These are phyloP conservation scores for Colletotrichum scovillei DNA, from an alignment of 2,329 filamentous ascomycete species.

Conservation along the genomic window DNA sequence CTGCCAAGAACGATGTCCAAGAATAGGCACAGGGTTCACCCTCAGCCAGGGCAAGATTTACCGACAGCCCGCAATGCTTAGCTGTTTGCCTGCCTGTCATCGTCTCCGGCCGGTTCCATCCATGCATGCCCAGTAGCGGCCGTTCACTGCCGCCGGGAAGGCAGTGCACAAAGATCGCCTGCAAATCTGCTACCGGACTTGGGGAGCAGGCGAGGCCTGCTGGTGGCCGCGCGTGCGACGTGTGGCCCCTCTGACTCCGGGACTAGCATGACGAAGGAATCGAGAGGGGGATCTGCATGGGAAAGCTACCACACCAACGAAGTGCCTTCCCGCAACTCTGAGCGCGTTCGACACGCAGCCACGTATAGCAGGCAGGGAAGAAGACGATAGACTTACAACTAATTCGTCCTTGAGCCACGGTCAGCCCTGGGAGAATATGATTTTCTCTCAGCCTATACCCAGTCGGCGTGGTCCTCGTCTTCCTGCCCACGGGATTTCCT, in stretches of 20 bases:
- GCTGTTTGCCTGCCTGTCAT: slow-evolving; percentile 21
- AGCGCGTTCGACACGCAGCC: slow-evolving; percentile 9
- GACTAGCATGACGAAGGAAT: not conserved
- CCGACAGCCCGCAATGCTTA: slow-evolving; percentile 29
- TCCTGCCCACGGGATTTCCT: not conserved
- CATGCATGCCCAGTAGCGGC: slow-evolving; percentile 4
- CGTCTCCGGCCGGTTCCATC: slow-evolving; percentile 15
- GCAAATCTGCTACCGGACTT: not conserved
- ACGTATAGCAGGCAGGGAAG: not conserved
- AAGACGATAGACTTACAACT: not conserved
- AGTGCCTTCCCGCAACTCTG: slow-evolving; percentile 5
- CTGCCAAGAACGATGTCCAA: slow-evolving; percentile 29
- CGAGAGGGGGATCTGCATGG: slow-evolving; percentile 5
- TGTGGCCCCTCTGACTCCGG: not conserved
- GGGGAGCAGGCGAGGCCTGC: not conserved
- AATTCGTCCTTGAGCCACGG: not conserved
- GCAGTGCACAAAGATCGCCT: slow-evolving; percentile 7
- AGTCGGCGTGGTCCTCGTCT: not conserved
- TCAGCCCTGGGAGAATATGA: not conserved
- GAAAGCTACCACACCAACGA: slow-evolving; percentile 7
- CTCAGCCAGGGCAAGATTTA: slow-evolving; percentile 22
- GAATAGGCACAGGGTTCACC: slow-evolving; percentile 25
- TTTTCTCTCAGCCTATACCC: not conserved
- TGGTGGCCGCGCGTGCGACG: slow-evolving; percentile 13
- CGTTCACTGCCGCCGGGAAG: not conserved